phyloP scores from a whole-genome alignment of 768 basidiomycete species.

The Erythrobasidium yunnanense region DNA sequence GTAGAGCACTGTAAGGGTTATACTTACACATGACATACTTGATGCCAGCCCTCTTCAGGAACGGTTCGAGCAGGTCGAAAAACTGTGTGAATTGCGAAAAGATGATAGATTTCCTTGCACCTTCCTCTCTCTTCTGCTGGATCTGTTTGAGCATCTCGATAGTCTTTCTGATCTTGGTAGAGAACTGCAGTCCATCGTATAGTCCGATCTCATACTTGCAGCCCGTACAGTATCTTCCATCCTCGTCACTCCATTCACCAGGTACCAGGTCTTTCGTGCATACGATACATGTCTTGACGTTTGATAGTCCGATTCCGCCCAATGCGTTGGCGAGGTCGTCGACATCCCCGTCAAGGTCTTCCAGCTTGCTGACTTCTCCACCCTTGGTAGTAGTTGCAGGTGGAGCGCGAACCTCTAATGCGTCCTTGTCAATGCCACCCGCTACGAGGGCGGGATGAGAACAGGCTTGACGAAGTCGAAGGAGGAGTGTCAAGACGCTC shows the following conservation, averaged over 20 bases:
- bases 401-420: background rate
- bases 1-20: background rate
- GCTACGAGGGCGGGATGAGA: slow-evolving; percentile 50
- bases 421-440: slow-evolving; percentile 46
- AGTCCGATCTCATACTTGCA: slow-evolving; percentile 51
- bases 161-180: slow-evolving; percentile 71
- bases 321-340: slow-evolving; percentile 70
- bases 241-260: slow-evolving; percentile 38
- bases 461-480: slow-evolving; percentile 74
- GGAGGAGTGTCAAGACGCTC: slow-evolving; percentile 42
- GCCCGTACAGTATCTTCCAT: slow-evolving; percentile 48
- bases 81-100: slow-evolving; percentile 71
- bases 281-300: background rate
- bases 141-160: slow-evolving; percentile 60
- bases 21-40: slow-evolving; percentile 75
- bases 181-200: slow-evolving; percentile 46
- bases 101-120: slow-evolving; percentile 79
- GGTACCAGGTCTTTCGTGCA: background rate
- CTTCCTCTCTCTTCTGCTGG: slow-evolving; percentile 32
- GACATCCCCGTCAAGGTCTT: slow-evolving; percentile 46
- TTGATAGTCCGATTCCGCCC: slow-evolving; percentile 54
- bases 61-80: slow-evolving; percentile 76
- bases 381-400: background rate
- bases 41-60: slow-evolving; percentile 58
- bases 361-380: background rate